These are phyloP conservation scores for Paulownia fortunei DNA, from an alignment of 257 asterid genomes.

Conservation along the genomic window DNA sequence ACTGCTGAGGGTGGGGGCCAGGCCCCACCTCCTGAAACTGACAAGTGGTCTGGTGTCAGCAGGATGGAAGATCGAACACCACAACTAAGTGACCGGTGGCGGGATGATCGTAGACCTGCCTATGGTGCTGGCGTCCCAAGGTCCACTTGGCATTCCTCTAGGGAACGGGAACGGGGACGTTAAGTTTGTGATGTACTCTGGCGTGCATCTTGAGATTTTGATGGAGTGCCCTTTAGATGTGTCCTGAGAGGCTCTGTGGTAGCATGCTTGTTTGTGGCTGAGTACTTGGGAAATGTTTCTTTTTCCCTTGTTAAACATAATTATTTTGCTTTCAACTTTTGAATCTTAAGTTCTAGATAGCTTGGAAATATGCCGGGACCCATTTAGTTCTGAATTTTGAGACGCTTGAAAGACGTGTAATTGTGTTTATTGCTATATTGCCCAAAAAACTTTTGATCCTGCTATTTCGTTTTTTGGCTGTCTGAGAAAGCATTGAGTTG, in stretches of 20 bases:
- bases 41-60: slow-evolving; percentile 54
- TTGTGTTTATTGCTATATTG: neutral
- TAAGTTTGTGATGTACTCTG: slow-evolving; percentile 7
- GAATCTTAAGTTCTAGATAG: neutral
- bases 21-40: slow-evolving; percentile 59
- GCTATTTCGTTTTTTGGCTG: no score
- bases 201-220: slow-evolving; percentile 7
- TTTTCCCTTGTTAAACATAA: neutral
- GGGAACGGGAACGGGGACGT: slow-evolving; percentile 37
- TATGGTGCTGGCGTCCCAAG: slow-evolving; percentile 40
- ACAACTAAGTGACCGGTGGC: no score
- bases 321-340: neutral
- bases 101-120: slow-evolving; percentile 53
- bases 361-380: neutral
- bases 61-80: no score
- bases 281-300: neutral
- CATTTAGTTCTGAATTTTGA: neutral
- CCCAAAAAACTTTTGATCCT: no score
- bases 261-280: neutral
- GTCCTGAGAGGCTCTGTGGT: neutral
- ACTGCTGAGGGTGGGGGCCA: no score
- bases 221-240: neutral
- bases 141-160: slow-evolving; percentile 50
- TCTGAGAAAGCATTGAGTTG: no score
- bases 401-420: neutral